Percentiles rank a stretch among this genome's conserved stretches.
Evolutionary conservation across 2,329 filamentous ascomycete species (phyloP).

Genomic region (Tolypocladium endophyticum): DNA sequence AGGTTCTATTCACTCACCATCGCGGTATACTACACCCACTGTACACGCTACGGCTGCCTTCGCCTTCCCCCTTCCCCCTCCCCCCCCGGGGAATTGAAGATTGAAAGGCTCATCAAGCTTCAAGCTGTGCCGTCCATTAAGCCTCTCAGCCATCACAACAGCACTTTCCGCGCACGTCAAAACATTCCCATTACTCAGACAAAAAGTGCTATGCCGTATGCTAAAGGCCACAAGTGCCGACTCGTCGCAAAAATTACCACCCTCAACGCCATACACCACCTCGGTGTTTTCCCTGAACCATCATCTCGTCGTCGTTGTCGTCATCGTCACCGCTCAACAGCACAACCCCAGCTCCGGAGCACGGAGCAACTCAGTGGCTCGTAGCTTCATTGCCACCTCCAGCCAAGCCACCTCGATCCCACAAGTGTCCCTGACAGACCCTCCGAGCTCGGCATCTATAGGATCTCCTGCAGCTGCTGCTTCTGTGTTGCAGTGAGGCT

Average conservation of each 20-base stretch:
- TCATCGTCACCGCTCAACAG: neutral
- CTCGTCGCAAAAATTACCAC: neutral
- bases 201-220: conserved; percentile 1
- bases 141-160: neutral
- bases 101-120: neutral
- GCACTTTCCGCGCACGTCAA: neutral
- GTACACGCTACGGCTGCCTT: neutral
- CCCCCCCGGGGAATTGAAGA: neutral
- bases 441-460: conserved; percentile 31
- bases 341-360: neutral
- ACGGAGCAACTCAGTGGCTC: neutral
- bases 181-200: neutral
- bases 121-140: neutral
- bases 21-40: neutral
- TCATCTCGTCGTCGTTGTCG: neutral
- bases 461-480: conserved; percentile 65
- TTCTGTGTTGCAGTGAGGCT: conserved; percentile 71
- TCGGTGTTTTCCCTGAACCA: neutral
- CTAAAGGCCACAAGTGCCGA: neutral
- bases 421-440: neutral
- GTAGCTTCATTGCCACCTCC: neutral
- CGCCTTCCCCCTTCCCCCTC: neutral
- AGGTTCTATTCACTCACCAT: neutral
- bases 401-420: neutral
- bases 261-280: conserved; percentile 8